Base-by-base conservation (phyloP, 2,329 filamentous ascomycete species). In the Cordyceps fumosorosea region DNA sequence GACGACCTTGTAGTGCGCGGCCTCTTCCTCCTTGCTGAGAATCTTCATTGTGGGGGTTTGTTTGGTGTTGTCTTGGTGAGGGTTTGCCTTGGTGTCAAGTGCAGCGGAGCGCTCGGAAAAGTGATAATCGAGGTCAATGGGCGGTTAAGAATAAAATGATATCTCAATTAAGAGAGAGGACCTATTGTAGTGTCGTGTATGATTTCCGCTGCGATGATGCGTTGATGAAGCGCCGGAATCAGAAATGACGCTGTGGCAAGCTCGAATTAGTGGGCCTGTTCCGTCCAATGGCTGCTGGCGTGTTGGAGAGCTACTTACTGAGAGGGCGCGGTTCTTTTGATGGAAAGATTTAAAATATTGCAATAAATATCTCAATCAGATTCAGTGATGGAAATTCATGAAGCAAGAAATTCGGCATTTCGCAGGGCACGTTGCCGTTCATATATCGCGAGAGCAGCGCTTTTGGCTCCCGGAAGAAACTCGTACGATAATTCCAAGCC, bases 1-100 rank as follows among this genome's bases (percentile, higher is more conserved):
- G 64, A 96, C 95, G 64, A 84, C 80, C 73, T 81, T 78, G 84
- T 96, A 96, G 83, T 97, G 93, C 60, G 84, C 90, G 64, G 81
- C 75, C 78, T 97, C 93, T 79, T 97, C 91, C 84, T 97, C 91
- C 75, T 93, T 91, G 70, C 90, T 96, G 74, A 98, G 84, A 73
- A 98, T 81, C 88, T 97, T 98, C 95, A 98, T 99, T 66, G 6
- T 81, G 76, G 69, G 26, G n/a, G 3, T 7, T n/a, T 37, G 44
- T 37, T 44, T 20, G 37, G 11, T 50, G 22, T 18, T 50, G 55
- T 59, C 11, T 40, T 18, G 40, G 12, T 7, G 44, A 14, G 20
- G 44, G n/a, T 7, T 1, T 48, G 11, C 42, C 3, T n/a, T 34
- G n/a, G 32, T 3, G 56, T 59, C 8, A 22, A 7, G 34, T 22